Base-by-base conservation (phyloP, 2,329 filamentous ascomycete species). In the Emericellopsis cladophorae region DNA sequence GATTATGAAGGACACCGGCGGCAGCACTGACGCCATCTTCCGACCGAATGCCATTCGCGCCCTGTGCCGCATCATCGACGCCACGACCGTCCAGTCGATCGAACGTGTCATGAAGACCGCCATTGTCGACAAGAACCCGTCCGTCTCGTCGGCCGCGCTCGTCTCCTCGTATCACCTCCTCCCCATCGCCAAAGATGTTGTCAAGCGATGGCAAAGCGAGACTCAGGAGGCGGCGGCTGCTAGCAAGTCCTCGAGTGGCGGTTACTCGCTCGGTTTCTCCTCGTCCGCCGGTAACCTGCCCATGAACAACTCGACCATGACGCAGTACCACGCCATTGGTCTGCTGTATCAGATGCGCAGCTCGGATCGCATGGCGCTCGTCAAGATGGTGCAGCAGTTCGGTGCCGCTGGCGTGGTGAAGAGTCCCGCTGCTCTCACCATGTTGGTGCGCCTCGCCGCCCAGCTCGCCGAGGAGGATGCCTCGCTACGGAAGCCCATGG, bases 361-460 rank as follows among this genome's bases (percentile, higher is more conserved):
- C 54, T 89, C 95, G 61, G 92, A 98, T 62, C 80, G 92, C 54
- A 98, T 98, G 92, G 89, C 92, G 18, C 67, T 98, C 52, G 90
- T 96, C 45, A 98, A 98, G 75, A 96, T 98, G 92, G 90, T 98
- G n/a, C 92, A 98, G 67, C 92, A 98, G 62, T 96, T 95, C 59
- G 88, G 88, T 40, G 81, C 82, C 40, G 78, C 88, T 14, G 92
- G 92, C 44, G 87, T 87, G 10, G 82, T 96, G 46, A 96, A 95
- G 78, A 95, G 85, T 62, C 88, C 92, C 16, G 86, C 90, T 45
- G 92, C 89, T 29, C 82, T 89, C 44, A 79, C 98, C 39, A 81
- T 98, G 76, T 74, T 98, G 23, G 92, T 98, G 42, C 78, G 92
- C 51, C 67, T 98, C 48, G 92, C 92, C 29, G 86, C 90, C 34